These are phyloP conservation scores for Haplosporangium sp. DNA, from an alignment of 371 early-diverging fungal species.

Conservation along the genomic window DNA sequence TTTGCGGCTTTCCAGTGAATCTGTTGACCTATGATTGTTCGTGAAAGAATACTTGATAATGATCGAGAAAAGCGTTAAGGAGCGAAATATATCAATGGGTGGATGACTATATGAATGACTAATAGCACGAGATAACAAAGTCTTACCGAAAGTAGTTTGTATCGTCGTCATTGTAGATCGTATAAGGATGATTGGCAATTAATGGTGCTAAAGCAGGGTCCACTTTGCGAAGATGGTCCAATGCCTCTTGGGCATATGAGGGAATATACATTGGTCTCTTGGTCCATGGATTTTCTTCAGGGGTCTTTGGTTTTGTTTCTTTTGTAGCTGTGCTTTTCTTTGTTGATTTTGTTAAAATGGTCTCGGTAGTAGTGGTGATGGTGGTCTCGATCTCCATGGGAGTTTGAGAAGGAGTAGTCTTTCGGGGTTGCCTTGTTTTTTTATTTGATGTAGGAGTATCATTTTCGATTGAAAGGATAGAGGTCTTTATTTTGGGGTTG, in stretches of 20 bases:
- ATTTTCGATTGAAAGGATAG: not conserved
- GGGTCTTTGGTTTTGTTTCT: constrained; percentile 10
- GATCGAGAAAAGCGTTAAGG: too few species aligned
- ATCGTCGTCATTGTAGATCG: constrained; percentile 39
- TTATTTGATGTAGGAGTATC: not conserved
- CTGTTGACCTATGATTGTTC: constrained; percentile 70
- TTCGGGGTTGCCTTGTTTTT: not conserved
- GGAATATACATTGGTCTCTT: constrained; percentile 31
- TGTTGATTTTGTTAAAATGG: too few species aligned
- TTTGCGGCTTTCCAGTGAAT: constrained; percentile 70
- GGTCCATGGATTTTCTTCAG: constrained; percentile 41
- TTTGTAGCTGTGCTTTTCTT: not conserved
- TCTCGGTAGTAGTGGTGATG: not conserved
- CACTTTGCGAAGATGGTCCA: constrained; percentile 31
- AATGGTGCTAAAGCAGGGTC: constrained; percentile 35
- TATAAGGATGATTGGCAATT: constrained; percentile 29
- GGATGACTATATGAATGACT: not conserved
- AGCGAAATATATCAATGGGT: not conserved
- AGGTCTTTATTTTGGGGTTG: not conserved
- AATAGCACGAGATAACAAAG: too few species aligned
- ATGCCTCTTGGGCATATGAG: constrained; percentile 24
- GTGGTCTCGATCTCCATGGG: constrained; percentile 8
- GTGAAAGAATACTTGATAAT: constrained; percentile 34
- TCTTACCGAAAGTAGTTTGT: constrained; percentile 50
- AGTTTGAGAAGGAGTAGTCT: not conserved